phyloP scores from a whole-genome alignment of 345 rosid species.

The Gossypium turneri region DNA sequence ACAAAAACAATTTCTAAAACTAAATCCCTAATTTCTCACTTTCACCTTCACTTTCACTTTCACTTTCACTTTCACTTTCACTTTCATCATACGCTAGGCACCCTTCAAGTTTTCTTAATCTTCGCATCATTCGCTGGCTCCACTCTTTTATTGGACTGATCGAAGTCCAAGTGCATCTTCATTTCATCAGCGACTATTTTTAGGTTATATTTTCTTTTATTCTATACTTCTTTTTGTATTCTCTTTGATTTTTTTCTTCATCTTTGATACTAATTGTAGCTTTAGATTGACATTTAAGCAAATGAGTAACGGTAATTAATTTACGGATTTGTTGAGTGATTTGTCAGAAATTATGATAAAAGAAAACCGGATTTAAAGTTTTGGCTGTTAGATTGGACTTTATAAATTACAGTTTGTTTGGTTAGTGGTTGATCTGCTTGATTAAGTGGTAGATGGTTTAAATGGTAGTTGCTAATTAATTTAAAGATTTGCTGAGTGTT shows the following conservation, averaged over 20 bases:
- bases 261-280: not conserved
- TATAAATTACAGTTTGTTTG: not conserved
- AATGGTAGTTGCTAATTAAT: not conserved
- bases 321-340: not conserved
- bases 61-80: no score
- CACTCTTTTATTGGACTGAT: no score
- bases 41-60: no score
- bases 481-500: no score
- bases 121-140: no score
- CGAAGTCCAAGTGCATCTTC: no score
- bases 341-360: not conserved
- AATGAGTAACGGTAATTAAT: not conserved
- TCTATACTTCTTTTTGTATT: not conserved
- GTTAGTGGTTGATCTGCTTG: not conserved
- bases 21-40: no score
- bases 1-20: no score
- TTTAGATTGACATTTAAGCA: not conserved
- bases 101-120: no score
- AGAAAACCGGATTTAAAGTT: not conserved
- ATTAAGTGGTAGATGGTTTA: not conserved
- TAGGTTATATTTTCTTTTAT: no score
- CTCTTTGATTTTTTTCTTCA: conserved; percentile 10
- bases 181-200: no score
- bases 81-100: no score
- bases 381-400: not conserved